A percentile compares a stretch with the other conserved stretches of the same genome.
These are phyloP conservation scores for Bocquillonia castaneifolia DNA, from an alignment of 441 rosid genomes.

Conservation along the genomic window DNA sequence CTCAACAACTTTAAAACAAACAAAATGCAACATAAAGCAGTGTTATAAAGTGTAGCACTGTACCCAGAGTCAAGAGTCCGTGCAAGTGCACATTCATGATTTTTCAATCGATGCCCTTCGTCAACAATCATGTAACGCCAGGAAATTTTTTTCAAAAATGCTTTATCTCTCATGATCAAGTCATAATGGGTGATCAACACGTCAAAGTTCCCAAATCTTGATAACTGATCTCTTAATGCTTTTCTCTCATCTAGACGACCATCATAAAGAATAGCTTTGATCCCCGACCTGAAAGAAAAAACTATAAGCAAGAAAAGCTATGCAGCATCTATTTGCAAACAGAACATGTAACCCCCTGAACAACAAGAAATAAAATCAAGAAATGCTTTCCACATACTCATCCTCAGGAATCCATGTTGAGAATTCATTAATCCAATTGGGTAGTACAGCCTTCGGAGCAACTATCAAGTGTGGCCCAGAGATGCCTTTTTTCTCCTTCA, in stretches of 20 bases:
- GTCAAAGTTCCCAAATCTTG: conserved; percentile 61
- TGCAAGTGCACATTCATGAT: conserved; percentile 90
- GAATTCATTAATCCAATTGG: conserved; percentile 96
- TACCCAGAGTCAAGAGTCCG: conserved; percentile 83
- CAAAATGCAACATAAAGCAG: too few species aligned
- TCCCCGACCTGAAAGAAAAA: conserved; percentile 50
- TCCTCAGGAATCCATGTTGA: conserved; percentile 92
- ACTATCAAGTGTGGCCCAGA: conserved; percentile 92
- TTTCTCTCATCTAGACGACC: conserved; percentile 96
- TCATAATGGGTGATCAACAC: conserved; percentile 96
- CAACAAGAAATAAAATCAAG: conserved; percentile 16
- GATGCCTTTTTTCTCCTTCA: conserved; percentile 82
- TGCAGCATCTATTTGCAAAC: background rate
- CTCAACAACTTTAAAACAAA: background rate
- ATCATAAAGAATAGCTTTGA: conserved; percentile 89
- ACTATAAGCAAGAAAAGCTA: conserved; percentile 21
- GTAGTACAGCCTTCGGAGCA: conserved; percentile 99
- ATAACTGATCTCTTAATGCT: conserved; percentile 65
- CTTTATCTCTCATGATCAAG: conserved; percentile 93
- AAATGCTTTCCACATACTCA: conserved; percentile 42
- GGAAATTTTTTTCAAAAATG: conserved; percentile 79
- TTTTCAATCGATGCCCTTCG: conserved; percentile 99
- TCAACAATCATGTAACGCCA: conserved; percentile 97
- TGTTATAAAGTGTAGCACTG: conserved; percentile 21
- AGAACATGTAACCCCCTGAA: conserved; percentile 1